Base-by-base conservation (phyloP, 352 stramenopile species). In the Pythium graminicola region DNA sequence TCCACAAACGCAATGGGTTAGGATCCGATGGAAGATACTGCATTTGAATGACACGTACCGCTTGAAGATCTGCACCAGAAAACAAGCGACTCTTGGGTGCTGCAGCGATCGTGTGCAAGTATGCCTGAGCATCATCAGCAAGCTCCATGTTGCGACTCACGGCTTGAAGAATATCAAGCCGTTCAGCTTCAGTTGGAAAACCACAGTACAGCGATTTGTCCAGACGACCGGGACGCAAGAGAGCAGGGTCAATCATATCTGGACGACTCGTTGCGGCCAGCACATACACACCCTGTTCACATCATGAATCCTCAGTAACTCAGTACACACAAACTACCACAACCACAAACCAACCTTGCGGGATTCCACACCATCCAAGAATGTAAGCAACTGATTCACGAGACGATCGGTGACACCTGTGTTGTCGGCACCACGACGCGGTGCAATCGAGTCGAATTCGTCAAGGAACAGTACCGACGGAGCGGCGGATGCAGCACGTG, bases 391-490 rank as follows among this genome's bases (percentile, higher is more conserved):
- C 79, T 99, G 97, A 78, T 99, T 99, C 94, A 99, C 99, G 42
- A 99, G 96, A 79, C 97, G 95, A 73, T 99, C 97, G 40, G 95
- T 96, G 69, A 99, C 96, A 35, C 97, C 97, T 6, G 75, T 70
- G 50, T 72, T 96, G 64, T 87, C 95, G 14, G 31, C 31, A 44
- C 96, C 97, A 74, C 97, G 88, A 61, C 97, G 89, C 63, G 98
- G 89, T 5, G 96, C 97, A 60, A 99, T 99, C 27, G 95, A 99
- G 81, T 99, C 97, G 38, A 99, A 73, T 72, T 99, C 97, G 81
- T 99, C 97, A 67, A 99, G 99, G 80, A 99, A 99, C 11, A 99
- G 73, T 26, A 99, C 95, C 73, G 95, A 99, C 16, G 97, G 97
- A 39, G 95, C 95, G 19, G 97, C 31, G 14, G 31, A 36, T n/a